These are phyloP conservation scores for Daldinia grandis DNA, from an alignment of 495 filamentous ascomycete species.

Conservation along the genomic window DNA sequence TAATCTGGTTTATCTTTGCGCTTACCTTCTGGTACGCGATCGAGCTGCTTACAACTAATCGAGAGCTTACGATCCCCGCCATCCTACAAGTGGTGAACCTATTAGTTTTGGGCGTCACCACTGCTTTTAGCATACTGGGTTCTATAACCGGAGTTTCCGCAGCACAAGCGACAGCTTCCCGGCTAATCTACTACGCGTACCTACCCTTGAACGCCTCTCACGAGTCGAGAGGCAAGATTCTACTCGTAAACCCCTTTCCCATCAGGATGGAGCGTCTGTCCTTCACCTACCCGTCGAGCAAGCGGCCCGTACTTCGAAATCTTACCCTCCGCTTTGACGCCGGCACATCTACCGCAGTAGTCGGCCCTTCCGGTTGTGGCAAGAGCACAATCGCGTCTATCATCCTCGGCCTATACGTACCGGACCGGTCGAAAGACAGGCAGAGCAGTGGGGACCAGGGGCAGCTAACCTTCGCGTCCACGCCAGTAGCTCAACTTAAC, in stretches of 20 bases:
- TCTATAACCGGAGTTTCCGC: conserved; percentile 83
- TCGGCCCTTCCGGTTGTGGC: conserved; percentile 84
- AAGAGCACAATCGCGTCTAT: conserved; percentile 88
- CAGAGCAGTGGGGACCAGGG: neutral
- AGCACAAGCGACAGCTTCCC: conserved; percentile 73
- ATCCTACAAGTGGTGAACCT: conserved; percentile 82
- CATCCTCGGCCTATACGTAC: conserved; percentile 60
- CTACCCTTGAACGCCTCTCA: conserved; percentile 65
- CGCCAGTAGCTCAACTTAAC: conserved; percentile 65
- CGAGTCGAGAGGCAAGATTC: conserved; percentile 62
- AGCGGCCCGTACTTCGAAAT: conserved; percentile 62
- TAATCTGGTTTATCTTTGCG: conserved; percentile 75
- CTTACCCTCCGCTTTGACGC: conserved; percentile 67
- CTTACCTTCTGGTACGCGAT: conserved; percentile 87
- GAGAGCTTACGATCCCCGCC: conserved; percentile 57
- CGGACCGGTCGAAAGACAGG: conserved; percentile 19
- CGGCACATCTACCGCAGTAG: conserved; percentile 74
- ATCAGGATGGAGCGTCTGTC: conserved; percentile 66
- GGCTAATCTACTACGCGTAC: conserved; percentile 74
- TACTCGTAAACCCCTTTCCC: conserved; percentile 62
- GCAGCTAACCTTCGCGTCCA: conserved; percentile 63
- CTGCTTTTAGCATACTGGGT: conserved; percentile 70
- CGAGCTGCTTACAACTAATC: conserved; percentile 60
- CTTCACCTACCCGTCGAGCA: conserved; percentile 74
- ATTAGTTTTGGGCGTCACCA: conserved; percentile 81